phyloP scores from a whole-genome alignment of 2,329 filamentous ascomycete species.

The Hymenoscyphus salicellus region DNA sequence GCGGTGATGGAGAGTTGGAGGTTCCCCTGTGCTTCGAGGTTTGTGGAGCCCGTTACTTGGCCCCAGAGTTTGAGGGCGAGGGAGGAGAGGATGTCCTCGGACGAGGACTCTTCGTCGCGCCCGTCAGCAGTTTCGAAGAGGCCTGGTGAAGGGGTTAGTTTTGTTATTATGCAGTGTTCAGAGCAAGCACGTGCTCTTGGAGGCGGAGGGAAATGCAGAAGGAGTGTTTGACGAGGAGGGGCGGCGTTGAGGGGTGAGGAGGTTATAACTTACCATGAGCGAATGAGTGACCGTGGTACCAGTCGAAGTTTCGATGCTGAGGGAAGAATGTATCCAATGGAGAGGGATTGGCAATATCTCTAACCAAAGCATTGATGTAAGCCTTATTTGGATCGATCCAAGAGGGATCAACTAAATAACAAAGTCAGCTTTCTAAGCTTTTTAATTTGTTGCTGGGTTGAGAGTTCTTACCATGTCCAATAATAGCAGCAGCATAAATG shows the following conservation, averaged over 20 bases:
- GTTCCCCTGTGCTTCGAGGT: conserved; percentile 74
- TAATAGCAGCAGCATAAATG: conserved; percentile 79
- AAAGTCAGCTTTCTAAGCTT: not conserved
- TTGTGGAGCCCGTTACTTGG: conserved; percentile 66
- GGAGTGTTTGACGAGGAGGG: not conserved
- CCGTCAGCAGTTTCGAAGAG: conserved; percentile 69
- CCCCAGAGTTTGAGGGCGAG: conserved; percentile 94
- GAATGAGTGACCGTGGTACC: conserved; percentile 94
- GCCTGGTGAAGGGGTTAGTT: conserved; percentile 33
- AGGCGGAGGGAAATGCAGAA: not conserved
- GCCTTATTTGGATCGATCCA: conserved; percentile 74
- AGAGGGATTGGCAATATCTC: conserved; percentile 78
- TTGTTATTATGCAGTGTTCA: too few species aligned
- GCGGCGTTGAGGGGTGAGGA: not conserved
- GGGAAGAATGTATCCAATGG: conserved; percentile 72
- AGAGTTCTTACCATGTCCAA: conserved; percentile 53
- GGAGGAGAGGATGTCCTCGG: conserved; percentile 82
- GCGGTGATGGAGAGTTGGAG: conserved; percentile 78
- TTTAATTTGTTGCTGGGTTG: too few species aligned
- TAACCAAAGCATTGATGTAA: conserved; percentile 79
- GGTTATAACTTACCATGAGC: conserved; percentile 55
- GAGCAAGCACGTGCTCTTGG: too few species aligned
- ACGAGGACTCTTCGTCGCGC: conserved; percentile 83
- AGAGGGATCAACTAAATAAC: conserved; percentile 55
- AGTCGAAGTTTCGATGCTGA: conserved; percentile 80